These are phyloP conservation scores for Ambrosiella beaveri DNA, from an alignment of 2,329 filamentous ascomycete species.

Conservation along the genomic window DNA sequence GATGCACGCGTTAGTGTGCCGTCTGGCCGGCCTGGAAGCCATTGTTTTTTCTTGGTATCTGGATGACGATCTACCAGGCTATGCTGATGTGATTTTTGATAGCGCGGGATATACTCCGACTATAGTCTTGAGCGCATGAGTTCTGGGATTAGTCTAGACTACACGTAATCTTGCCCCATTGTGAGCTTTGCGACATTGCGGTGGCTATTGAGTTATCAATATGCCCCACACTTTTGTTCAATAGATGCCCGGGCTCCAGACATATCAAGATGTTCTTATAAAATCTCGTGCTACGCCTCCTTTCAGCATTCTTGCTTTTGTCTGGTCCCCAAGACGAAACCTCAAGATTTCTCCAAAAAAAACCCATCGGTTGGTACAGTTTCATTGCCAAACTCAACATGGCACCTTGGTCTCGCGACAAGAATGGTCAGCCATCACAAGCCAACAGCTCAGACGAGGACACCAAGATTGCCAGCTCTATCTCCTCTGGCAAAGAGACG, in stretches of 20 bases:
- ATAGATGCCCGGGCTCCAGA: too few relatives aligned
- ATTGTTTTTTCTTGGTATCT: background rate
- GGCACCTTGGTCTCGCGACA: background rate
- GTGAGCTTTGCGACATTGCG: too few relatives aligned
- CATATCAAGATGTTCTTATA: too few relatives aligned
- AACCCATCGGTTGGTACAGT: background rate
- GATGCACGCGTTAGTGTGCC: background rate
- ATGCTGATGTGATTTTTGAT: background rate
- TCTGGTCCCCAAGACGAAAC: background rate
- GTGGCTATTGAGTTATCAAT: too few relatives aligned
- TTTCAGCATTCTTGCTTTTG: background rate
- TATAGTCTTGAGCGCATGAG: background rate
- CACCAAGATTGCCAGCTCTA: background rate
- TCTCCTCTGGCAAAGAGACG: slow-evolving; percentile 3
- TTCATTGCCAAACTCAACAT: background rate
- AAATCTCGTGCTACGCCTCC: too few relatives aligned
- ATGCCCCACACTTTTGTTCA: too few relatives aligned
- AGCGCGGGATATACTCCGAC: background rate
- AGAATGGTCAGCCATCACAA: background rate
- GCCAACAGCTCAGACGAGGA: background rate
- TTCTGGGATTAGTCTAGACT: background rate
- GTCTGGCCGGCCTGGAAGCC: background rate
- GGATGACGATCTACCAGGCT: background rate
- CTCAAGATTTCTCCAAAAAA: too few relatives aligned
- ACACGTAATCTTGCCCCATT: too few relatives aligned